Percentiles rank a stretch among this genome's conserved stretches.
Evolutionary conservation across 2,329 filamentous ascomycete species (phyloP).

Genomic region (Paecilomyces sp.): DNA sequence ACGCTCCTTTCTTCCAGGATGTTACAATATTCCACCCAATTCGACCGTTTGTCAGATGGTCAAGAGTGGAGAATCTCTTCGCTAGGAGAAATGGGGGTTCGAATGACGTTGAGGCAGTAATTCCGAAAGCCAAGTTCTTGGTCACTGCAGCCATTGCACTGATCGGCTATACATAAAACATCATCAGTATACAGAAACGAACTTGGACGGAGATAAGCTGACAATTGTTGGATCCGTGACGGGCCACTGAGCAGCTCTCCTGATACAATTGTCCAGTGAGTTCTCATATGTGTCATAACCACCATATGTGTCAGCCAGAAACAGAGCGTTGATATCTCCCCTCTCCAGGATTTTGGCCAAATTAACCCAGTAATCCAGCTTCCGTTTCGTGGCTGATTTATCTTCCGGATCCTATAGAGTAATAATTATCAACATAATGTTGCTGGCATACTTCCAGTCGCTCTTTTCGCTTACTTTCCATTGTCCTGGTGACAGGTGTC

Average conservation of each 20-base stretch:
- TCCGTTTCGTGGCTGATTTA: conserved; percentile 54
- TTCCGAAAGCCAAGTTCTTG: conserved; percentile 55
- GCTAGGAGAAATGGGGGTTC: conserved; percentile 57
- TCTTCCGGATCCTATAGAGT: conserved; percentile 51
- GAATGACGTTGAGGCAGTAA: conserved; percentile 57
- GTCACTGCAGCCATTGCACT: conserved; percentile 61
- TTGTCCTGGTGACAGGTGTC: conserved; percentile 58
- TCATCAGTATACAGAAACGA: not conserved
- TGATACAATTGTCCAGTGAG: conserved; percentile 54
- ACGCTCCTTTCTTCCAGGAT: conserved; percentile 55
- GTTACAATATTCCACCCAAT: conserved; percentile 64
- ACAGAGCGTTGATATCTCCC: conserved; percentile 58
- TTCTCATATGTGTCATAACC: conserved; percentile 57
- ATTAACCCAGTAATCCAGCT: conserved; percentile 57
- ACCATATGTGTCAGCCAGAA: conserved; percentile 60
- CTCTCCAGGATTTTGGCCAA: conserved; percentile 56
- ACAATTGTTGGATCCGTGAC: conserved; percentile 59
- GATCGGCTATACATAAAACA: conserved; percentile 41
- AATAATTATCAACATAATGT: not conserved
- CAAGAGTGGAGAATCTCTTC: conserved; percentile 55
- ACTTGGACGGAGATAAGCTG: conserved; percentile 15
- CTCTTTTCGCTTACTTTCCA: conserved; percentile 48
- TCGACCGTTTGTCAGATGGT: conserved; percentile 55
- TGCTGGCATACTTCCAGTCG: not conserved
- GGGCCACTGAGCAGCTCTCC: conserved; percentile 57